Conservation (phyloP, 192 early-diverging fungal genomes). For the Rhizophagus clarus region DNA sequence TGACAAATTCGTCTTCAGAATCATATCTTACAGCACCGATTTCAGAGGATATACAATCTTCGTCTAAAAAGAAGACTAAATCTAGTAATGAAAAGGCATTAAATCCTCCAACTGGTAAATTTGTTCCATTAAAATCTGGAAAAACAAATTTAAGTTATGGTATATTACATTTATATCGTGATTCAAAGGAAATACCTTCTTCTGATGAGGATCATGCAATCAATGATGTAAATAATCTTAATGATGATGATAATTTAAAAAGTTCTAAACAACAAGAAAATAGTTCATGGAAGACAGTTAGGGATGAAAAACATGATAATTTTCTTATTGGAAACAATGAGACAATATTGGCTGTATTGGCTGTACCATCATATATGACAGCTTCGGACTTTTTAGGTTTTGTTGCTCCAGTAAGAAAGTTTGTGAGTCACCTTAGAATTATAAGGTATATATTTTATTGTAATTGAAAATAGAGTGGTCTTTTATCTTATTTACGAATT, state of each 20-base stretch:
- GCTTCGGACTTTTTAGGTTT: slow-evolving; percentile 89
- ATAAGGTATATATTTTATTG: slow-evolving; percentile 45
- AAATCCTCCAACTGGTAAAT: slow-evolving; percentile 8
- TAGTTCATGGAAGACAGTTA: not conserved
- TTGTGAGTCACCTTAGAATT: slow-evolving; percentile 76
- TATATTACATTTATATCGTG: slow-evolving; percentile 67
- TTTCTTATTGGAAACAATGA: not conserved
- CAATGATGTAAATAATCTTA: not conserved
- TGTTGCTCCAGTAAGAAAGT: slow-evolving; percentile 66
- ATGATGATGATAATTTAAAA: not conserved
- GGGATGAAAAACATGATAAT: not conserved
- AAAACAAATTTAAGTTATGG: slow-evolving; percentile 45
- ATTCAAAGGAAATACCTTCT: slow-evolving; percentile 36
- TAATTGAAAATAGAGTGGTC: too few relatives aligned
- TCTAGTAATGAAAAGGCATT: slow-evolving; percentile 14
- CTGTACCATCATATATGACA: slow-evolving; percentile 88
- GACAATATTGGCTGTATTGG: slow-evolving; percentile 57
- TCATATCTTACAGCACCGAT: too few relatives aligned
- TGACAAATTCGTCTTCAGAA: slow-evolving; percentile 14
- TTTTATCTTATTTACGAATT: not conserved
- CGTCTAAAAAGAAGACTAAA: slow-evolving; percentile 5
- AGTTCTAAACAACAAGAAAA: not conserved
- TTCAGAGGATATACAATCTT: not conserved
- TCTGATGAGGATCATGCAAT: not conserved
- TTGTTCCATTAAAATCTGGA: slow-evolving; percentile 27